phyloP scores from a whole-genome alignment of 345 rosid genomes.

The Punica granatum region DNA sequence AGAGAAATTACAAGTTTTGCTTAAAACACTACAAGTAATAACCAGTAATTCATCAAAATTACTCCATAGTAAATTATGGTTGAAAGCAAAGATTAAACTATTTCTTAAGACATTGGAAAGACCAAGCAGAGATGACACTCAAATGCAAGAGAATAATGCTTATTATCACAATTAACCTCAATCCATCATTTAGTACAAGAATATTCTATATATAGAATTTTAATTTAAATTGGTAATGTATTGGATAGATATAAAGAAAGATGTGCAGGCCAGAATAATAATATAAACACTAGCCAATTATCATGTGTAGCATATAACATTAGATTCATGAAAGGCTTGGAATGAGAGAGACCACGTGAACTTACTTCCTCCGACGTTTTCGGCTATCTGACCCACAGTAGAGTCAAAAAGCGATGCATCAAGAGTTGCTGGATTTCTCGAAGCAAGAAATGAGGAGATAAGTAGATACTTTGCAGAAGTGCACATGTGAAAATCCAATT shows the following conservation, averaged over 20 bases:
- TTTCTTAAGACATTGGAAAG: background rate
- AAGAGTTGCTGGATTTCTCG: slow-evolving; percentile 88
- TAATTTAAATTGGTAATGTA: background rate
- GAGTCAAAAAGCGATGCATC: slow-evolving; percentile 93
- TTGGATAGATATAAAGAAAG: background rate
- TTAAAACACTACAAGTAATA: background rate
- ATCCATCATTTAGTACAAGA: background rate
- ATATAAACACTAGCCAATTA: background rate
- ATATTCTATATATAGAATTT: background rate
- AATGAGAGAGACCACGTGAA: background rate
- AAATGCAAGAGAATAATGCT: background rate
- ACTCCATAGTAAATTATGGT: background rate
- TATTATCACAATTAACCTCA: background rate
- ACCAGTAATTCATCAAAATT: background rate
- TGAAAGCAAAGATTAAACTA: background rate
- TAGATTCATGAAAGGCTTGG: background rate
- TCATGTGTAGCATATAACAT: background rate
- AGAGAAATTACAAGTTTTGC: background rate
- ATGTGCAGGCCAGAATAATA: background rate
- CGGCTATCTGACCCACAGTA: slow-evolving; percentile 56
- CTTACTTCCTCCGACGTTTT: slow-evolving; percentile 84
- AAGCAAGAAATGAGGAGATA: slow-evolving; percentile 87
- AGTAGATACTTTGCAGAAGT: slow-evolving; percentile 80
- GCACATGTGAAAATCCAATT: slow-evolving; percentile 73
- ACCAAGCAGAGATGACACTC: background rate